Evolutionary conservation across 306 rosid species (phyloP), one percentile per base, ranked within the genome.

Genomic region (Cotoneaster glaucophyllus): DNA sequence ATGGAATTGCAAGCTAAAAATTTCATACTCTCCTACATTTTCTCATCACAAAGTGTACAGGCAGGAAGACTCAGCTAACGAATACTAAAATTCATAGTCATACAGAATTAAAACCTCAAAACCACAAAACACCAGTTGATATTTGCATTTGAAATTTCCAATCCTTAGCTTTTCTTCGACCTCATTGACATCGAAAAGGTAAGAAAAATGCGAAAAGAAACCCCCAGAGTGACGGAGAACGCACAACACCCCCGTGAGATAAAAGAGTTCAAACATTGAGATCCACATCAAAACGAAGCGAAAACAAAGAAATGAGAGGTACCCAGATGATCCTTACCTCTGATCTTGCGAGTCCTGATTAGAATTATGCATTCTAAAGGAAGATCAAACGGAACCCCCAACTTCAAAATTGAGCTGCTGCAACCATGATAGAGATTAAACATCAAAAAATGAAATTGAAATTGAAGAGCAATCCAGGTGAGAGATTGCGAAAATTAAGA

Each of bases 271-370:
- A 50, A 59, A 12, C 22, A 74, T 5, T 48, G 14, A 32, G 65
- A 68, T 59, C 48, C 50, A 26, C 32, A 61, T 69, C 52, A 52
- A 37, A 77, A 74, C 22, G 18, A 29, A 64, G 24, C 62, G 63
- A 54, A 48, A 45, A 28, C 10, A 77, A n/a, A 26, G 2, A 73
- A 74, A 70, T 24, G 44, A 65, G 80, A 70, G 84, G n/a, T 18
- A 75, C 77, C 82, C 74, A 86, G 80, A 86, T 13, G 74, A 69
- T 53, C 31, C 57, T 41, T 58, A 91, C 97, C 88, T 85, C 85
- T 77, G 93, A 90, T 93, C 89, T 82, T 76, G 91, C 65, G 78
- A 81, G 79, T 88, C 91, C 82, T 76, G 86, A 84, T 72, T 81
- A 54, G 89, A 69, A 75, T 71, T 87, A n/a, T 77, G 82, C 93